These are phyloP conservation scores for Alternaria gaisen DNA, from an alignment of 2,329 filamentous ascomycete species.

Conservation along the genomic window DNA sequence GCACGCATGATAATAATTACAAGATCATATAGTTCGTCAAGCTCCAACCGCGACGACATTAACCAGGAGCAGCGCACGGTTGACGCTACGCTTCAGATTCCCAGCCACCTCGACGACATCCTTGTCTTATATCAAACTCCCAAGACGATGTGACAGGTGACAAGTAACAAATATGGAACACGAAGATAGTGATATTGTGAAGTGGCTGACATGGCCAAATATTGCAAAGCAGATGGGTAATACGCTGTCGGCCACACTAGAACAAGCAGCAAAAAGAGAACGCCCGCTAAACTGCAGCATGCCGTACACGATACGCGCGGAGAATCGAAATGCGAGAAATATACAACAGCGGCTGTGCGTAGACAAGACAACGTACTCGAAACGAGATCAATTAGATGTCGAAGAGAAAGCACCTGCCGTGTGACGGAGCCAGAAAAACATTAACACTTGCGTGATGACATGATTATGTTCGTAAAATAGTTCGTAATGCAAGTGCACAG, in stretches of 20 bases:
- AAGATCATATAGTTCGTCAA: slow-evolving; percentile 25
- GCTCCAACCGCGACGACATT: slow-evolving; percentile 21
- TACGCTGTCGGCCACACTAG: slow-evolving; percentile 10
- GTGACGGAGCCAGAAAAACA: slow-evolving; percentile 33
- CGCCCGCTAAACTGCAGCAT: slow-evolving; percentile 48
- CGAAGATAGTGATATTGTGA: slow-evolving; percentile 6
- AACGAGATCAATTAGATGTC: slow-evolving; percentile 27
- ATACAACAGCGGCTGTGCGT: slow-evolving; percentile 31
- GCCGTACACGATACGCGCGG: slow-evolving; percentile 19
- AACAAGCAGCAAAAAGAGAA: slow-evolving; percentile 28
- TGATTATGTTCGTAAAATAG: slow-evolving; percentile 33
- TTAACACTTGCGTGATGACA: slow-evolving; percentile 45
- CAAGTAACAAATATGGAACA: slow-evolving; percentile 7
- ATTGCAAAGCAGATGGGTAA: slow-evolving; percentile 23
- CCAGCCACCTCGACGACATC: slow-evolving; percentile 10
- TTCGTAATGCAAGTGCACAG: slow-evolving; percentile 31
- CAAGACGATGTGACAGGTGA: slow-evolving; percentile 9
- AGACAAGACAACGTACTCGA: slow-evolving; percentile 28
- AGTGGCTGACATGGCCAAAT: slow-evolving; percentile 8
- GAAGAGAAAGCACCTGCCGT: slow-evolving; percentile 32
- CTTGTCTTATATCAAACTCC: slow-evolving; percentile 12
- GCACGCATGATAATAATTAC: slow-evolving; percentile 34
- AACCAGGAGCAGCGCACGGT: slow-evolving; percentile 20
- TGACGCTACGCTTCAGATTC: slow-evolving; percentile 13
- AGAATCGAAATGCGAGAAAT: slow-evolving; percentile 25